These are phyloP conservation scores for Penicillium sp. DNA, from an alignment of 2,329 filamentous ascomycete species.

Conservation along the genomic window DNA sequence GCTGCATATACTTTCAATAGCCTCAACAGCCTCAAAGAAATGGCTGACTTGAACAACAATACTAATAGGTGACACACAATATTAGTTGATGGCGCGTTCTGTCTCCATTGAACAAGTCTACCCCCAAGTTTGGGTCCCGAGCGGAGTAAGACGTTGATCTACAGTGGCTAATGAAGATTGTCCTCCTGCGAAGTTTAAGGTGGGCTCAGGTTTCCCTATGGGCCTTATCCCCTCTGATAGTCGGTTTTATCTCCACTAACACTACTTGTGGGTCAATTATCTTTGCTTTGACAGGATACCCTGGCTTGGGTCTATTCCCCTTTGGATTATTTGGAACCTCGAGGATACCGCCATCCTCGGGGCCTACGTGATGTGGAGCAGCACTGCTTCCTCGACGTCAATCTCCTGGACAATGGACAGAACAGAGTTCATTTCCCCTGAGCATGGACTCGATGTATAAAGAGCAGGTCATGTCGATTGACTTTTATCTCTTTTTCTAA, in stretches of 20 bases:
- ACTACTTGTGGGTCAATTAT: constrained; percentile 5
- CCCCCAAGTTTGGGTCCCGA: not conserved
- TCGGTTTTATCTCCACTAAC: constrained; percentile 1
- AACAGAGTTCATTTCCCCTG: constrained; percentile 4
- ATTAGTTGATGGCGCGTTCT: not conserved
- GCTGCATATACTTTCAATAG: not conserved
- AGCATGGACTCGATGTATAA: constrained; percentile 16
- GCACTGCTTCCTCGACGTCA: constrained; percentile 6
- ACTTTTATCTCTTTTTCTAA: constrained; percentile 5
- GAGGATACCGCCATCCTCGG: not conserved
- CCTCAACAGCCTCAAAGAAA: not conserved
- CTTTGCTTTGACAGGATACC: constrained; percentile 6
- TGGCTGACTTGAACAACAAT: not conserved
- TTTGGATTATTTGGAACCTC: constrained; percentile 8
- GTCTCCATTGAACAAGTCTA: not conserved
- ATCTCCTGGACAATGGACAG: not conserved
- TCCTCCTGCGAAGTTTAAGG: constrained; percentile 19
- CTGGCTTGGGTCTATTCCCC: not conserved
- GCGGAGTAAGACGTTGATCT: constrained; percentile 13
- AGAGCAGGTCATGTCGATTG: constrained; percentile 4
- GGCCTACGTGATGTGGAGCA: constrained; percentile 12
- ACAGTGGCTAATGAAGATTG: constrained; percentile 22
- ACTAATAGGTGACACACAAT: not conserved
- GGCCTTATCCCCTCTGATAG: constrained; percentile 2
- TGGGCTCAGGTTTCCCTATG: not conserved